A percentile compares a stretch with the other conserved stretches of the same genome.
phyloP scores from a whole-genome alignment of 2,329 filamentous ascomycete species.

The Immersiporthe knoxdaviesiana region DNA sequence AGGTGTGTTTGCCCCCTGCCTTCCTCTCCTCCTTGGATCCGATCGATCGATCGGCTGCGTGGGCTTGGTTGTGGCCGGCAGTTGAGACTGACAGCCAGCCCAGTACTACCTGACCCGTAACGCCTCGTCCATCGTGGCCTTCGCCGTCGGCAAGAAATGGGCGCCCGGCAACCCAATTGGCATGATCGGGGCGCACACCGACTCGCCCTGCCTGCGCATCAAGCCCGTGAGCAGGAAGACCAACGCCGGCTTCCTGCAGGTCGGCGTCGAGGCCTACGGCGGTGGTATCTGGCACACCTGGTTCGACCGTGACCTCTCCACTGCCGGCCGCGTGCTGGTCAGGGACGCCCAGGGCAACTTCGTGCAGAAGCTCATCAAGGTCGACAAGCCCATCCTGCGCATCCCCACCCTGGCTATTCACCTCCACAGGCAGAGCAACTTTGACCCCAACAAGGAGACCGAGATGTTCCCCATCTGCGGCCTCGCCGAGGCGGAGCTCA shows the following conservation, averaged over 20 bases:
- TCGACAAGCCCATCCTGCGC: slow-evolving; percentile 86
- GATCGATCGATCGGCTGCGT: neutral
- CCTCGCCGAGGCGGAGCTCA: slow-evolving; percentile 84
- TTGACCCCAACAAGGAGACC: slow-evolving; percentile 95
- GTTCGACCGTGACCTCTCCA: slow-evolving; percentile 93
- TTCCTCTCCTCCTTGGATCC: neutral
- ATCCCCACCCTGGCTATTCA: slow-evolving; percentile 96
- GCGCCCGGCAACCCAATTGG: slow-evolving; percentile 85
- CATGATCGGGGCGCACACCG: slow-evolving; percentile 95
- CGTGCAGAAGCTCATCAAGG: slow-evolving; percentile 82
- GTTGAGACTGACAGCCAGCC: neutral
- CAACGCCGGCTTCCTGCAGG: slow-evolving; percentile 85
- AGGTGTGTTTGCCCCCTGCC: slow-evolving; percentile 39
- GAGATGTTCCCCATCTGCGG: slow-evolving; percentile 94
- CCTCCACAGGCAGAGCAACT: slow-evolving; percentile 81
- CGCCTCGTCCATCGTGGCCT: slow-evolving; percentile 87
- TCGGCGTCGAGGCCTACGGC: slow-evolving; percentile 95
- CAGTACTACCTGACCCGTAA: slow-evolving; percentile 92
- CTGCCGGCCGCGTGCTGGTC: slow-evolving; percentile 87
- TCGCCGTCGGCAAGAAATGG: slow-evolving; percentile 90
- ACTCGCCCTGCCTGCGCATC: slow-evolving; percentile 87
- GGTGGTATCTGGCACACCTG: slow-evolving; percentile 97
- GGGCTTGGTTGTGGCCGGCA: neutral
- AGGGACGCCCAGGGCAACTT: slow-evolving; percentile 73
- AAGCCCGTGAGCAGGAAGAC: slow-evolving; percentile 94